Percentiles rank a stretch among this genome's conserved stretches.
phyloP scores from a whole-genome alignment of 495 filamentous ascomycete genomes.

The Daldinia loculata region DNA sequence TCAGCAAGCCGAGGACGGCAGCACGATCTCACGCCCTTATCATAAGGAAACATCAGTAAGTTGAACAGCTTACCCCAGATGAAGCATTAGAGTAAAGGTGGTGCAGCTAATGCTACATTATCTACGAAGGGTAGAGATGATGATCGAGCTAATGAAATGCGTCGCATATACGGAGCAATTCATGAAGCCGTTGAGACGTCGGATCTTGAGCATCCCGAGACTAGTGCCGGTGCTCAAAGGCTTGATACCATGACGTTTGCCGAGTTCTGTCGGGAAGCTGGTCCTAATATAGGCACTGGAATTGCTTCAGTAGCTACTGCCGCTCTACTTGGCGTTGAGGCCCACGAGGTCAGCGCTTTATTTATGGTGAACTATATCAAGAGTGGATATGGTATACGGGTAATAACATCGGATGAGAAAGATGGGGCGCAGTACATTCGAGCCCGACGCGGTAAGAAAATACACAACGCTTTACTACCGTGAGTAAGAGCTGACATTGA shows the following conservation, averaged over 20 bases:
- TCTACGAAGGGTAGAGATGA: constrained; percentile 2
- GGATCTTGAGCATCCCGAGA: constrained; percentile 34
- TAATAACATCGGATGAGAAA: constrained; percentile 53
- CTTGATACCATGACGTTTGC: constrained; percentile 44
- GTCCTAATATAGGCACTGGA: constrained; percentile 22
- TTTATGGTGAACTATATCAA: constrained; percentile 62
- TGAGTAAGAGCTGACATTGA: not conserved
- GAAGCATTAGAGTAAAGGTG: not conserved
- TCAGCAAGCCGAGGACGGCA: constrained; percentile 45
- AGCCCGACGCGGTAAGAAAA: constrained; percentile 20
- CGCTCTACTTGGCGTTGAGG: constrained; percentile 55
- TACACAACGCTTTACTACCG: not conserved
- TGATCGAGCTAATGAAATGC: constrained; percentile 1
- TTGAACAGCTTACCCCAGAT: not conserved
- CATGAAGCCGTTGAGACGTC: constrained; percentile 29
- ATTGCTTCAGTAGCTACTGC: constrained; percentile 47
- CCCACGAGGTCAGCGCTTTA: constrained; percentile 52
- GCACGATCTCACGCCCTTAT: constrained; percentile 41
- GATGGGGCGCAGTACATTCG: constrained; percentile 58
- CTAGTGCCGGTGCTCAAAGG: constrained; percentile 38
- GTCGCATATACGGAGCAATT: constrained; percentile 18
- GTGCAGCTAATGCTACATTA: not conserved
- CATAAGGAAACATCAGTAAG: constrained; percentile 46
- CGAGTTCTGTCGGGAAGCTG: constrained; percentile 29
- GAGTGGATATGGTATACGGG: constrained; percentile 52